Percentiles rank a stretch among this genome's conserved stretches.
Evolutionary conservation across 208 protist species (phyloP).

Genomic region (Crithidia sp.): DNA sequence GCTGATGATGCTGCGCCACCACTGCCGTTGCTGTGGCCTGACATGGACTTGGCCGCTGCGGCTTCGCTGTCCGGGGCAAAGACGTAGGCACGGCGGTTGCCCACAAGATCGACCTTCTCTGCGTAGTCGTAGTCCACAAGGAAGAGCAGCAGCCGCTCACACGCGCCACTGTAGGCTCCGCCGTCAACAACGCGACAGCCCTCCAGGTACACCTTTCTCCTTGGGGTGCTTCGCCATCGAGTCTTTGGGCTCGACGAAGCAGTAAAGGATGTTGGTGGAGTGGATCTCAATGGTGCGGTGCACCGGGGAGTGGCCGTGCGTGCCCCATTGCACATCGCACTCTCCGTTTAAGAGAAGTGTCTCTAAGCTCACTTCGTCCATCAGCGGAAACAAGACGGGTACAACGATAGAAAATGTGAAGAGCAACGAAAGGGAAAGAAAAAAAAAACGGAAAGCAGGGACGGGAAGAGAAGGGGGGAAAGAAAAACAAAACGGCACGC

Average conservation of each 20-base stretch:
- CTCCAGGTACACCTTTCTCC: slow-evolving; percentile 59
- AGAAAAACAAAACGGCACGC: background rate
- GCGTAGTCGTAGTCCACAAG: slow-evolving; percentile 56
- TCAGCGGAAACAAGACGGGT: background rate
- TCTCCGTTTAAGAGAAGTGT: slow-evolving; percentile 52
- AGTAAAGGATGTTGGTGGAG: slow-evolving; percentile 59
- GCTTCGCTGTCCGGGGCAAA: slow-evolving; percentile 15
- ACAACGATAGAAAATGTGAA: background rate
- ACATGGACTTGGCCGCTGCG: background rate
- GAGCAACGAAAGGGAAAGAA: background rate
- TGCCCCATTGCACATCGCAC: slow-evolving; percentile 42
- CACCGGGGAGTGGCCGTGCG: slow-evolving; percentile 16
- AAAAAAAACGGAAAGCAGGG: slow-evolving; percentile 4
- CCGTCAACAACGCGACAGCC: slow-evolving; percentile 57
- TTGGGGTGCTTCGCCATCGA: slow-evolving; percentile 68
- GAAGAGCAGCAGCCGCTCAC: slow-evolving; percentile 47
- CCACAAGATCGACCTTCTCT: slow-evolving; percentile 46
- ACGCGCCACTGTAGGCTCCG: slow-evolving; percentile 28
- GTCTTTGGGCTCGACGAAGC: slow-evolving; percentile 58
- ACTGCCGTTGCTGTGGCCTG: background rate
- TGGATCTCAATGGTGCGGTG: slow-evolving; percentile 66
- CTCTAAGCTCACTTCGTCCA: slow-evolving; percentile 46
- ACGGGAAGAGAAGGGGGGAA: slow-evolving; percentile 13
- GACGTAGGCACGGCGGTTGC: slow-evolving; percentile 38
- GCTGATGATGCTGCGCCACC: background rate